Evolutionary conservation across 371 early-diverging fungal genomes (phyloP), one percentile per base, ranked within the genome.

Genomic region (Syncephalastrum sp.): DNA sequence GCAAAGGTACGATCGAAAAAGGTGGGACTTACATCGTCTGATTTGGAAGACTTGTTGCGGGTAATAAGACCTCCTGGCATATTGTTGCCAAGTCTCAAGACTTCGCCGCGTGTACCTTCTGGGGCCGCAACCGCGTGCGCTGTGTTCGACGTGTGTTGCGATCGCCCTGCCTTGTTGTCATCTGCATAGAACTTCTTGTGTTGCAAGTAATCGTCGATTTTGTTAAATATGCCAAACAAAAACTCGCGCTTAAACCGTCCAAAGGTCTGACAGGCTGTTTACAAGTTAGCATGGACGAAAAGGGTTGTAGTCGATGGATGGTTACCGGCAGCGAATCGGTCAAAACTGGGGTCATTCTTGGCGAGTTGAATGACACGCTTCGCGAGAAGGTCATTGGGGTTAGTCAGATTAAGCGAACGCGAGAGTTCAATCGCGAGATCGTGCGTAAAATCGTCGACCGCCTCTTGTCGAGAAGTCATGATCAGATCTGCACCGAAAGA

Each of bases 311-410:
- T 41, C 41, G 54, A 52, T 46, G 42, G 17, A 21, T 43, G 29
- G 43, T 50, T 77, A 75, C 84, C 82, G 65, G 66, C 64, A 15
- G 70, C 77, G 44, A 84, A 84, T 47, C 69, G 72, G 3, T 77
- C 69, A 24, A 71, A 75, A 52, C 74, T 77, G 50, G 69, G 68
- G 48, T 84, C 75, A 23, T 77, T 78, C 54, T 73, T 65, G 17
- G 83, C 85, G 50, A 82, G 74, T 57, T 82, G 85, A 57, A 85
- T 77, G 42, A 85, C 85, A 58, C 75, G 74, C 52, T 75, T 71
- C 7, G 85, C 85, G 27, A 85, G 70, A 19, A 77, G 54, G 57
- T 85, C 83, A 38, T 85, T 85, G 42, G 83, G 77, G 57, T 82
- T 85, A 23, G 81, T 68, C 10, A 82, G 65, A 53, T 85, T 82